Conservation (phyloP, 192 early-diverging fungal genomes). For the Entomortierella beljakovae region DNA sequence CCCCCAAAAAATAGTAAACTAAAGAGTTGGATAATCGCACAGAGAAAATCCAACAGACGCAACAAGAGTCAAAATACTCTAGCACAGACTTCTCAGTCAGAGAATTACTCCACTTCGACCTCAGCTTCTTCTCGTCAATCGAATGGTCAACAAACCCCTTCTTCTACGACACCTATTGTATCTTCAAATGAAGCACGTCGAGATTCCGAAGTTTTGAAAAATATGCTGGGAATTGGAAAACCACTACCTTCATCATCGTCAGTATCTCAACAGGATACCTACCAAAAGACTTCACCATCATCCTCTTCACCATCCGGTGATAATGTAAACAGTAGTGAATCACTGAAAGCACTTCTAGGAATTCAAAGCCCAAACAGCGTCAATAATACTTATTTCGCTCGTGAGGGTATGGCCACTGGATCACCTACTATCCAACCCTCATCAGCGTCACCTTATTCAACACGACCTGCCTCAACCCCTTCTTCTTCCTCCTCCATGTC, state of each 20-base stretch:
- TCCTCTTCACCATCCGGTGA: conserved; percentile 1
- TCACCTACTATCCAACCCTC: conserved; percentile 27
- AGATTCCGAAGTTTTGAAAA: conserved; percentile 46
- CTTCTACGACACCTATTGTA: neutral
- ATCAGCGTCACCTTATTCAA: neutral
- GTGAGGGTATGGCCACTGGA: conserved; percentile 4
- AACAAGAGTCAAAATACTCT: conserved; percentile 12
- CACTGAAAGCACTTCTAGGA: conserved; percentile 34
- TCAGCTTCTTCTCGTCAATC: neutral
- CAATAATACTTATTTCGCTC: conserved; percentile 6
- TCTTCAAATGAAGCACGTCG: conserved; percentile 22
- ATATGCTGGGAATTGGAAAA: conserved; percentile 52
- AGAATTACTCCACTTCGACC: conserved; percentile 4
- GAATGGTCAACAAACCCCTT: neutral
- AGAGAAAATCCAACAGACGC: conserved; percentile 32
- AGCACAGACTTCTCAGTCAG: neutral
- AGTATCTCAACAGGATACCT: neutral
- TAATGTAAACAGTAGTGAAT: conserved; percentile 25
- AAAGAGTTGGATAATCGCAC: conserved; percentile 39
- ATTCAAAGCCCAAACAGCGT: conserved; percentile 14
- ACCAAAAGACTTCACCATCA: neutral
- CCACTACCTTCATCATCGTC: neutral
- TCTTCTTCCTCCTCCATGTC: conserved; percentile 13
- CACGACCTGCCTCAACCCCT: conserved; percentile 13
- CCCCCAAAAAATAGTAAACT: conserved; percentile 22